Evolutionary conservation across 768 basidiomycete species (phyloP).

Genomic region (Lentinula sp.): DNA sequence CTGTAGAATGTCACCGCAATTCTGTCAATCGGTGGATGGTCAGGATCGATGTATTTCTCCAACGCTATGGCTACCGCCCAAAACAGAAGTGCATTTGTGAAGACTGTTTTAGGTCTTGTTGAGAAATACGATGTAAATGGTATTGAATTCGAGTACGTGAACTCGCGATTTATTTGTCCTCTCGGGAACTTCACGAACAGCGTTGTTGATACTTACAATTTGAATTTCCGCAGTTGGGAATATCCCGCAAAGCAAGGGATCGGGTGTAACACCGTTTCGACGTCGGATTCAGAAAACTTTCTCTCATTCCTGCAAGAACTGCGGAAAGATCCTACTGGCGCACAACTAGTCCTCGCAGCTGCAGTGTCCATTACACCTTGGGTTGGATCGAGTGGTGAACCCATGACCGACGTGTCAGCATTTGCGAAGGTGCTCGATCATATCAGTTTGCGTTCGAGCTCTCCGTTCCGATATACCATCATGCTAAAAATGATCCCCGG

Average conservation of each 20-base stretch:
- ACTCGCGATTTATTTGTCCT: neutral
- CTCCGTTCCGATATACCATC: neutral
- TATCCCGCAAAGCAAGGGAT: slow-evolving; percentile 69
- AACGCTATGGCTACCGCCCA: slow-evolving; percentile 43
- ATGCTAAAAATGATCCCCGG: neutral
- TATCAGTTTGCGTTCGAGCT: slow-evolving; percentile 38
- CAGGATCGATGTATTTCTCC: slow-evolving; percentile 57
- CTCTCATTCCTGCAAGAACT: slow-evolving; percentile 71
- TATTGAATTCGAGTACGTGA: slow-evolving; percentile 62
- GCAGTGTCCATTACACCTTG: slow-evolving; percentile 68
- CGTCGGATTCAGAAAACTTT: slow-evolving; percentile 68
- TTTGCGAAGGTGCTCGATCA: slow-evolving; percentile 72
- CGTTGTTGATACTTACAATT: neutral
- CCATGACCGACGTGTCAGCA: slow-evolving; percentile 54
- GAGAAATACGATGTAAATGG: slow-evolving; percentile 48
- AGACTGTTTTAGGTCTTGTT: slow-evolving; percentile 44
- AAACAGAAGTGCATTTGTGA: slow-evolving; percentile 55
- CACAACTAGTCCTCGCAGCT: slow-evolving; percentile 63
- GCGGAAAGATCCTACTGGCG: slow-evolving; percentile 43
- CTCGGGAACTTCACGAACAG: neutral
- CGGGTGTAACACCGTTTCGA: slow-evolving; percentile 58
- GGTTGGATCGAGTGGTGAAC: slow-evolving; percentile 45
- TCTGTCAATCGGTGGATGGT: slow-evolving; percentile 5
- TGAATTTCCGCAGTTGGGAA: slow-evolving; percentile 53
- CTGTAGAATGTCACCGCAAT: neutral